phyloP scores from a whole-genome alignment of 129 eudicot species.

The Scalesia atractyloides region DNA sequence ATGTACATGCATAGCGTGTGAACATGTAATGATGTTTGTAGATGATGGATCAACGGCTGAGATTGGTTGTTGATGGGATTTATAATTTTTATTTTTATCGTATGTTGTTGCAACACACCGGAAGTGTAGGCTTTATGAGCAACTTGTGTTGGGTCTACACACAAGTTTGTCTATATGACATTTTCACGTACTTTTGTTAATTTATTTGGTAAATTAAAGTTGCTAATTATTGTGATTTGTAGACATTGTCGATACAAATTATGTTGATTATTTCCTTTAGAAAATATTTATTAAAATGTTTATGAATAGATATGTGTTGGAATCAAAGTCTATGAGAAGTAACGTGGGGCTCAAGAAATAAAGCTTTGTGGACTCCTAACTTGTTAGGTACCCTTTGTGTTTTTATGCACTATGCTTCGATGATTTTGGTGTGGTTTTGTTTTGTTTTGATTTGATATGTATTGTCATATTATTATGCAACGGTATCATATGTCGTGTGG shows the following conservation, averaged over 20 bases:
- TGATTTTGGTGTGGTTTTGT: conserved; percentile 6
- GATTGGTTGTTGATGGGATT: conserved; percentile 12
- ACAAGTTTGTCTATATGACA: neutral
- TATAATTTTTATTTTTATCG: neutral
- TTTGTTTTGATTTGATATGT: neutral
- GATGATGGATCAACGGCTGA: conserved; percentile 26
- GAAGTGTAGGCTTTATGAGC: neutral
- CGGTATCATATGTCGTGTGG: no score
- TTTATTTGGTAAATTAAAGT: neutral
- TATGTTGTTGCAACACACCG: neutral
- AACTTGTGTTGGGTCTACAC: neutral
- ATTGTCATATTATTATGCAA: neutral
- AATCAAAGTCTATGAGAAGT: neutral
- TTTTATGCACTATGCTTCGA: conserved; percentile 1
- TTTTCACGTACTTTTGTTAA: neutral
- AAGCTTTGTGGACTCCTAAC: conserved; percentile 8
- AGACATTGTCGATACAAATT: neutral
- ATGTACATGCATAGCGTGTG: conserved; percentile 22
- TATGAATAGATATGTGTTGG: neutral
- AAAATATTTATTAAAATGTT: no score
- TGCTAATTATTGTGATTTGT: neutral
- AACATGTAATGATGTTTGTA: conserved; percentile 14
- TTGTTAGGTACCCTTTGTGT: neutral
- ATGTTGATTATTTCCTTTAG: neutral
- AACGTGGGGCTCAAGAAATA: conserved; percentile 15